Base-by-base conservation (phyloP, 2,329 filamentous ascomycete species). In the Balansia obtecta region DNA sequence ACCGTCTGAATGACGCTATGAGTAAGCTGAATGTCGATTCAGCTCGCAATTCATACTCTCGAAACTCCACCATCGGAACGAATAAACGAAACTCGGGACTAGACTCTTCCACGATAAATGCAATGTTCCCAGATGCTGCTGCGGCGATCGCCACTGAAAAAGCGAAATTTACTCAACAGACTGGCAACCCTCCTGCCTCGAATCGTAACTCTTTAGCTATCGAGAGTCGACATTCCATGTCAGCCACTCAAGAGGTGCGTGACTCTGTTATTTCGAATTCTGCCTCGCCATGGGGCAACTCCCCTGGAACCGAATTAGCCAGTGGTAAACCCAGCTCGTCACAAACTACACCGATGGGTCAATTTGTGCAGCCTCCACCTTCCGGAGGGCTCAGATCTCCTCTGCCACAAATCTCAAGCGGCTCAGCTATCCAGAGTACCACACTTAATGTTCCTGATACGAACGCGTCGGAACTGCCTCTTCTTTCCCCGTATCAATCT, bases 81-180 rank as follows among this genome's bases (percentile, higher is more conserved):
- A 80, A 83, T 48, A 97, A 96, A 73, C 84, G 93, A 58, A 93
- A 95, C 65, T 97, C 93, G 44, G 89, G 86, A n/a, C 81, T 98
- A 51, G 91, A 97, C 64, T 78, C 88, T 5, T 88, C 85, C 33
- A 94, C 88, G 22, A 96, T 98, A 69, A 95, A 95, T 68, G 89
- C 88, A 61, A 97, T 98, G 93, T 98, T 98, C 67, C 93, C 93
- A 7, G 93, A 98, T 71, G 93, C 93, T 43, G 93, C 93, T 13
- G 91, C 91, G 41, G 93, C 93, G n/a, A 97, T 98, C 66, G 91
- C 91, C 27, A 95, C 93, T 54, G 91, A 98, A 68, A 96, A 96
- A 73, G 91, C 90, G 52, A 94, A 96, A 66, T 97, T 94, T 64
- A 94, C 90, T 16, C 90, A 96, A 66, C 87, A 95, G 65, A 95